Percentiles rank a stretch among this genome's conserved stretches.
Conservation (phyloP, 192 early-diverging fungal species). For the Umbelopsis vinacea region DNA sequence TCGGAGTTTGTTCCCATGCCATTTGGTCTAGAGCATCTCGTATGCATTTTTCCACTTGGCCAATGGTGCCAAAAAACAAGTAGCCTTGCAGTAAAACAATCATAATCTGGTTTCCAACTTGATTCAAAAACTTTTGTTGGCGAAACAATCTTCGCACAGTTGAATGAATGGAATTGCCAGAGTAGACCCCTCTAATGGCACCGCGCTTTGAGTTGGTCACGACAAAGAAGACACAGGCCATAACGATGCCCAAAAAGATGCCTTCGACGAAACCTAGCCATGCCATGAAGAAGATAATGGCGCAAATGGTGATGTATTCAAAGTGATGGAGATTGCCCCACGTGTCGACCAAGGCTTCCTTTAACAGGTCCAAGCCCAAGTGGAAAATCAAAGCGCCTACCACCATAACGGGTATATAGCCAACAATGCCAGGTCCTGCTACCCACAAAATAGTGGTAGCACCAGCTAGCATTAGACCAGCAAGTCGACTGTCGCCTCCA, state of each 20-base stretch:
- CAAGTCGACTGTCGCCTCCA: conserved; percentile 85
- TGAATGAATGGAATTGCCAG: conserved; percentile 72
- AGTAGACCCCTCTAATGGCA: conserved; percentile 69
- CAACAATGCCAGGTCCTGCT: conserved; percentile 83
- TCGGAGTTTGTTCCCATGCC: conserved; percentile 70
- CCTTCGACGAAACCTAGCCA: conserved; percentile 96
- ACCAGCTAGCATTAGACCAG: conserved; percentile 80
- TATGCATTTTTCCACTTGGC: conserved; percentile 77
- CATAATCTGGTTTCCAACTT: conserved; percentile 85
- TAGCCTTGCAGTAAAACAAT: conserved; percentile 92
- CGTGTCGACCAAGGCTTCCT: conserved; percentile 90
- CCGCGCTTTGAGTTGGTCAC: conserved; percentile 69
- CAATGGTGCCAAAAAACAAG: conserved; percentile 96
- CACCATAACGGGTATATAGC: conserved; percentile 92
- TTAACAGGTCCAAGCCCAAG: conserved; percentile 90
- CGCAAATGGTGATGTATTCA: conserved; percentile 89
- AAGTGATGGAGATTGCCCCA: conserved; percentile 80
- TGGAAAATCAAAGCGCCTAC: conserved; percentile 97
- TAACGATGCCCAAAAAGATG: conserved; percentile 88
- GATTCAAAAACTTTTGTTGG: conserved; percentile 84
- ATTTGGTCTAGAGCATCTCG: conserved; percentile 65
- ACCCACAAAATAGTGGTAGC: conserved; percentile 80
- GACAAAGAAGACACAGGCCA: conserved; percentile 96
- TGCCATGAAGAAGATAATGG: conserved; percentile 89
- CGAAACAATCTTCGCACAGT: conserved; percentile 89